Evolutionary conservation across 2,329 filamentous ascomycete species (phyloP).

Genomic region (Alternaria angustiovoidea): DNA sequence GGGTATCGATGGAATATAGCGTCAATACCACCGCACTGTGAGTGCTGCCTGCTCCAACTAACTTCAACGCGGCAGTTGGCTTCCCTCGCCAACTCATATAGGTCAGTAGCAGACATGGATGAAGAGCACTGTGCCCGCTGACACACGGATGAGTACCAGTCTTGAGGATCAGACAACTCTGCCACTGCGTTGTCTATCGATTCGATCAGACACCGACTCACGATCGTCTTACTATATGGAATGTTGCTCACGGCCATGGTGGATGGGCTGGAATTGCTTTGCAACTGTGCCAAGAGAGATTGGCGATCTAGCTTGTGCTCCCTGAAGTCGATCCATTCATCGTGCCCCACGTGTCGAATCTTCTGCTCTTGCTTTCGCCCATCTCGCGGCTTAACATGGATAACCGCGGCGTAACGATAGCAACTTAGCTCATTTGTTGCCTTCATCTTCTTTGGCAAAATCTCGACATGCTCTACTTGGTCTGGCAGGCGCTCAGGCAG

Average conservation of each 20-base stretch:
- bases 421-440: conserved; percentile 20
- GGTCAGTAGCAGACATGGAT: background rate
- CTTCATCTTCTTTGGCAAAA: conserved; percentile 19
- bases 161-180: background rate
- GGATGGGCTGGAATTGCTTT: background rate
- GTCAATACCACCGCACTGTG: conserved; percentile 4
- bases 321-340: background rate
- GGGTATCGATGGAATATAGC: conserved; percentile 5
- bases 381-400: background rate
- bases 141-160: background rate
- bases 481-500: background rate
- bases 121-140: background rate
- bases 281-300: background rate
- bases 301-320: background rate
- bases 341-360: no score
- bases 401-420: conserved; percentile 16
- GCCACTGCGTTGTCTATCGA: background rate
- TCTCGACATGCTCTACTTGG: conserved; percentile 12
- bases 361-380: background rate
- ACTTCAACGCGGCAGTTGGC: conserved; percentile 1
- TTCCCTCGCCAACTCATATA: conserved; percentile 1
- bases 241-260: conserved; percentile 3
- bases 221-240: background rate
- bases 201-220: background rate
- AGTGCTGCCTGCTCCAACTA: conserved; percentile 11